Conservation (phyloP, 352 stramenopile species). For the Globisporangium okanoganense region DNA sequence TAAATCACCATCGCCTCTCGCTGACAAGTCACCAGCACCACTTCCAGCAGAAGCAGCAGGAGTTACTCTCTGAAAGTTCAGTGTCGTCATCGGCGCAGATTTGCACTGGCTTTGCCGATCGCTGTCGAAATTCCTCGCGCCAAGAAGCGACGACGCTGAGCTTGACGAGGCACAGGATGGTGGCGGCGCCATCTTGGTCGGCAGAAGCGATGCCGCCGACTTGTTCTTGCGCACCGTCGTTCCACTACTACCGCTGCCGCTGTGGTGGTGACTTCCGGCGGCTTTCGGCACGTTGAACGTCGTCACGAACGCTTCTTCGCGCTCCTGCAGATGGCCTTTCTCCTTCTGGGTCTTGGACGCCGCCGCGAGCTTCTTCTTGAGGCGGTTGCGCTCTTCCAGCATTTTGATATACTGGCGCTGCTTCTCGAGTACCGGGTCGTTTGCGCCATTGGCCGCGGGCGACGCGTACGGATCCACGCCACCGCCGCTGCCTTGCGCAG, state of each 20-base stretch:
- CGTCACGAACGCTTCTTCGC: constrained; percentile 75
- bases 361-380: constrained; percentile 73
- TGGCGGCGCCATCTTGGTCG: constrained; percentile 19
- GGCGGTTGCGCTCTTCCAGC: constrained; percentile 75
- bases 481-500: not conserved
- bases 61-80: constrained; percentile 21
- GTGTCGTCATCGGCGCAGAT: constrained; percentile 41
- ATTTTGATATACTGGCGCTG: constrained; percentile 83
- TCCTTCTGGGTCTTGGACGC: constrained; percentile 49
- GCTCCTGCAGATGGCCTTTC: constrained; percentile 46
- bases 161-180: not conserved
- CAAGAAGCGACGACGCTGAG: not conserved
- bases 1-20: constrained; percentile 2
- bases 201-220: constrained; percentile 39
- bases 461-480: not conserved
- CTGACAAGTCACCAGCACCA: constrained; percentile 3
- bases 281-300: constrained; percentile 63
- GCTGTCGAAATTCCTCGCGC: constrained; percentile 4
- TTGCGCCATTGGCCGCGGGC: constrained; percentile 1
- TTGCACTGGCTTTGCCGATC: constrained; percentile 24
- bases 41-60: too few relatives aligned
- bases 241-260: too few relatives aligned
- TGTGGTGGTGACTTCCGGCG: not conserved
- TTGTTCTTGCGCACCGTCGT: constrained; percentile 34
- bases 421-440: constrained; percentile 65